Conservation (phyloP, 306 rosid species). For the Arachis stenosperma region DNA sequence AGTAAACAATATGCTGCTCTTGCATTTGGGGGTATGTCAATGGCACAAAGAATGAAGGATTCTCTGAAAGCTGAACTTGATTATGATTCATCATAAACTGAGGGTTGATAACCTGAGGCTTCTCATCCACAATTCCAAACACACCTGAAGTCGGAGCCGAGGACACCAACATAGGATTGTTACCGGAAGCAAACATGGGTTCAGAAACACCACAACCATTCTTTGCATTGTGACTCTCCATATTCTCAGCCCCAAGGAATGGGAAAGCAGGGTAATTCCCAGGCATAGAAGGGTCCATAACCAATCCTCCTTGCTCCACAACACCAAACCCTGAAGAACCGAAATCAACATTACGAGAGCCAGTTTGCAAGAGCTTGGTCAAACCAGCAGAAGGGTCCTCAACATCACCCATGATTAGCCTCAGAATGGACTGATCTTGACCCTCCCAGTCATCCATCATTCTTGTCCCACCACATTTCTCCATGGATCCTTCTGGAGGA, state of each 20-base stretch:
- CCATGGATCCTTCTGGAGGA: conserved; percentile 47
- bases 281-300: conserved; percentile 47
- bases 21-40: conserved; percentile 62
- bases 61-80: conserved; percentile 64
- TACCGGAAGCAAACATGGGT: conserved; percentile 47
- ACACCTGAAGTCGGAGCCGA: conserved; percentile 41
- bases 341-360: conserved; percentile 65
- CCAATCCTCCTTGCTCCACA: conserved; percentile 64
- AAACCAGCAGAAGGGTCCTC: conserved; percentile 90
- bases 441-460: conserved; percentile 98
- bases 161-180: conserved; percentile 46
- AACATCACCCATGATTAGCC: conserved; percentile 83
- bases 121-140: conserved; percentile 66
- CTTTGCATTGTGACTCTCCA: conserved; percentile 35
- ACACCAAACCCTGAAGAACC: conserved; percentile 53
- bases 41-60: conserved; percentile 76
- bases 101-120: conserved; percentile 71
- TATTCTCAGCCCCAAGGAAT: conserved; percentile 41
- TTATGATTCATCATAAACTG: conserved; percentile 63
- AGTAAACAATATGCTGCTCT: conserved; percentile 58
- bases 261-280: conserved; percentile 50
- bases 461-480: conserved; percentile 62
- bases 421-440: conserved; percentile 82
- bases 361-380: conserved; percentile 70
- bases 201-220: conserved; percentile 37